Base-by-base conservation (phyloP, 1,139 yeast genomes). In the Nakaseomyces glabratus region DNA sequence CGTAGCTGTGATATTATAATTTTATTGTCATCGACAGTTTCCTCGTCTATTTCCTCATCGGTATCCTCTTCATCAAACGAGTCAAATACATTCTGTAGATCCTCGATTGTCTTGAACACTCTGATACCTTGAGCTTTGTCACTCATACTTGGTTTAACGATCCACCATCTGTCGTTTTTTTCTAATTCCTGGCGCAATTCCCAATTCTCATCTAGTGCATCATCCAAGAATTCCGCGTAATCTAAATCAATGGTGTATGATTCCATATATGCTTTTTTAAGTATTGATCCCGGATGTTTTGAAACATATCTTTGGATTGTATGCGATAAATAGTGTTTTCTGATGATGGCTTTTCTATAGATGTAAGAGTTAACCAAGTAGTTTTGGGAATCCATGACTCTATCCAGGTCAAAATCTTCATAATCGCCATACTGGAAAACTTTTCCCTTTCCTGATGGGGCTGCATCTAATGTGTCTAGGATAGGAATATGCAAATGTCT, bases 91-190 rank as follows among this genome's bases (percentile, higher is more conserved):
- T 60, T 69, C 54, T 88, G 96, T 35, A 90, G 63, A 47, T 86
- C 93, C 9, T 76, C 82, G 21, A 85, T 65, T 0, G 88, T 78
- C 36, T 68, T 68, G 61, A 90, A 90, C 1, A 90, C 59, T 33
- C 95, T 65, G 30, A 90, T 86, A 0, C 98, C 98, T 56, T 90
- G 96, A 8, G 95, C 98, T 53, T 90, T 79, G 52, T 90, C 98
- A 50, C 94, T 81, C 96, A 90, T 86, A 46, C 95, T 77, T 9
- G 98, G 98, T 53, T 90, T 90, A 49, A 90, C 65, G 33, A 90
- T 90, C 88, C 93, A 90, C 36, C 79, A 71, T 44, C 70, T 73
- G 36, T 79, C 78, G 21, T 73, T 75, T 4, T 58, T 54, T 36
- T 80, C 78, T 23, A 90, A 63, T 46, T 81, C 95, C 30, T 79